phyloP scores from a whole-genome alignment of 306 rosid species.

The Malus fusca region DNA sequence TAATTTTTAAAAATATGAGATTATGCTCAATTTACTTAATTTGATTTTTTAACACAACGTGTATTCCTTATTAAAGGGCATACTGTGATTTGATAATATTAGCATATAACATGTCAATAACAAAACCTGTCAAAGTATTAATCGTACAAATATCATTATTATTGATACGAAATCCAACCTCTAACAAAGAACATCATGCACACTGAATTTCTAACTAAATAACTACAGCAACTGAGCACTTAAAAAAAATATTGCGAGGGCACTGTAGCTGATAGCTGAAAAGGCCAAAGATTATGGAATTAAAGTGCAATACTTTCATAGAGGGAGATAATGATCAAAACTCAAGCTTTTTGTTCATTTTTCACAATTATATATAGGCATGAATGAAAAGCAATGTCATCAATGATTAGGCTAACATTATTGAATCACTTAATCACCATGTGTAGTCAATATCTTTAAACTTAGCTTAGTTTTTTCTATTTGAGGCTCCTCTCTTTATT shows the following conservation, averaged over 20 bases:
- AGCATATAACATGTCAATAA: no score
- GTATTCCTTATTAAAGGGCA: not conserved
- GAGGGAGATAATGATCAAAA: not conserved
- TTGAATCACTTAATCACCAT: conserved; percentile 13
- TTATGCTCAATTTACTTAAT: not conserved
- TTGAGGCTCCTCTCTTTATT: conserved; percentile 17
- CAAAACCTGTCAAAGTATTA: no score
- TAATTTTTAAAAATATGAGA: not conserved
- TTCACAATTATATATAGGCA: not conserved
- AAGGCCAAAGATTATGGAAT: not conserved
- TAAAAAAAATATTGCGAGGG: not conserved
- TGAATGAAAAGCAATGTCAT: not conserved
- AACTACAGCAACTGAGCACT: not conserved
- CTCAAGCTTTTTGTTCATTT: not conserved
- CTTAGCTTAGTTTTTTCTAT: not conserved
- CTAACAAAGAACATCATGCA: not conserved
- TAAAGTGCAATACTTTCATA: not conserved
- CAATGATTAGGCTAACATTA: conserved; percentile 4
- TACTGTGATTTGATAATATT: no score
- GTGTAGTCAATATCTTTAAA: not conserved
- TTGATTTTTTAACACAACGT: not conserved
- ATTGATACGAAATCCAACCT: not conserved
- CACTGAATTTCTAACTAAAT: not conserved
- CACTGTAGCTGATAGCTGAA: not conserved
- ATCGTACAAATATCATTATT: not conserved